Evolutionary conservation across 1,284 basidiomycete genomes (phyloP).

Genomic region (Trametes versicolor): DNA sequence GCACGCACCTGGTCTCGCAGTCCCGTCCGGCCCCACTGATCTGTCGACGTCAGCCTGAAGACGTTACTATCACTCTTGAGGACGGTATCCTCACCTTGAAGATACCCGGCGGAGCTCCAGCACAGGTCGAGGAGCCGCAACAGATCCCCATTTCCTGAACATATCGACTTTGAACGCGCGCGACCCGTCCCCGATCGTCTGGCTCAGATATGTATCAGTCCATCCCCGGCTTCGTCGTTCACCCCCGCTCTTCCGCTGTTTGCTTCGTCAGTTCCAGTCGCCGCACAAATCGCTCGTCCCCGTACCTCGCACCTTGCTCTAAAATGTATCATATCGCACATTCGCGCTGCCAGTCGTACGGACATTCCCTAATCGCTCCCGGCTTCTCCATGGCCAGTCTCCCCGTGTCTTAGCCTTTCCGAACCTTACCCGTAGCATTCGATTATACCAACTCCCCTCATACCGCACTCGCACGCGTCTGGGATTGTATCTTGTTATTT

Average conservation of each 20-base stretch:
- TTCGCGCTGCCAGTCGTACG: neutral
- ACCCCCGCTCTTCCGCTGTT: slow-evolving; percentile 1
- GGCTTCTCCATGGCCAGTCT: too few species aligned
- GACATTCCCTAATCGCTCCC: slow-evolving; percentile 7
- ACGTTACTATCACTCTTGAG: slow-evolving; percentile 40
- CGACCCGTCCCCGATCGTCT: slow-evolving; percentile 7
- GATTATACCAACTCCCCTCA: slow-evolving; percentile 24
- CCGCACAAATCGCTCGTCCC: slow-evolving; percentile 2
- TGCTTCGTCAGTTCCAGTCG: slow-evolving; percentile 2
- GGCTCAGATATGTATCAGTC: neutral
- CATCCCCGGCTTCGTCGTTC: slow-evolving; percentile 9
- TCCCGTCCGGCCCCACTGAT: neutral
- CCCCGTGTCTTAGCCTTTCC: neutral
- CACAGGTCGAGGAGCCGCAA: slow-evolving; percentile 34
- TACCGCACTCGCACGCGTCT: slow-evolving; percentile 9
- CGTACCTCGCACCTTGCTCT: slow-evolving; percentile 9
- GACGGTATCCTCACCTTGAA: slow-evolving; percentile 45
- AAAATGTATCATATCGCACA: slow-evolving; percentile 18
- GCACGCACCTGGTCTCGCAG: slow-evolving; percentile 35
- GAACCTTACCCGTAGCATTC: slow-evolving; percentile 18
- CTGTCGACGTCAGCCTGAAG: slow-evolving; percentile 34
- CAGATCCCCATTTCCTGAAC: slow-evolving; percentile 38
- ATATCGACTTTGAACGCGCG: neutral
- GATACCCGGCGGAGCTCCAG: slow-evolving; percentile 38
- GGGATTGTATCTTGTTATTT: slow-evolving; percentile 23